Base-by-base conservation (phyloP, 352 stramenopile species). In the Pythium utonaiense region DNA sequence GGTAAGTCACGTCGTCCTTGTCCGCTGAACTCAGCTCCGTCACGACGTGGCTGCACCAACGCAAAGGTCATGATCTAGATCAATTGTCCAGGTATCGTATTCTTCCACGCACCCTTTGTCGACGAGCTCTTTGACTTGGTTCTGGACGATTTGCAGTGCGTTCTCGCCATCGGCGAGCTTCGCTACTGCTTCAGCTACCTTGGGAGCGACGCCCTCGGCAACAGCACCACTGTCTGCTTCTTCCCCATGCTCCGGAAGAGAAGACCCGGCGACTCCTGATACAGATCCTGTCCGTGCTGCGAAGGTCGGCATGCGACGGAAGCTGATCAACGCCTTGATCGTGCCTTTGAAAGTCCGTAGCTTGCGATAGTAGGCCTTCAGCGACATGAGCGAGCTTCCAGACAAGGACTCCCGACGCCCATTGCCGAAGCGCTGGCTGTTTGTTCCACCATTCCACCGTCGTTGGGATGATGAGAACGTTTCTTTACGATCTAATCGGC, bases 311-410 rank as follows among this genome's bases (percentile, higher is more conserved):
- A 83, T 21, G 10, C 77, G 61, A 9, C 70, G 69, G 3, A 89
- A 67, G 25, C 79, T 78, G 56, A 89, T 89, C 34, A 89, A 54
- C 25, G 78, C 77, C 59, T 78, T 85, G 17, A 89, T 68, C 6
- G 77, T 89, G 21, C 78, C 77, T 38, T 88, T 88, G 44, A 91
- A 87, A 10, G 78, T 86, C 5, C 75, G 74, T 19, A 91, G 59
- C 16, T 91, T 89, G 21, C 75, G 71, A 48, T 86, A 91, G 50
- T 89, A 78, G 3, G 72, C 66, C 57, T 88, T 89, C 4, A 91
- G 62, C 16, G 81, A 91, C 27, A 86, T 54, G 53, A 88, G 69
- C 33, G 75, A 86, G 22, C 59, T 77, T n/a, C 47, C 52, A 17
- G 51, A 41, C 14, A 53, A 4, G 6, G 63, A 62, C 44, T 70